Percentiles rank a stretch among this genome's conserved stretches.
Conservation (phyloP, 2,329 filamentous ascomycete species). For the Aspergillus hiratsukae region DNA sequence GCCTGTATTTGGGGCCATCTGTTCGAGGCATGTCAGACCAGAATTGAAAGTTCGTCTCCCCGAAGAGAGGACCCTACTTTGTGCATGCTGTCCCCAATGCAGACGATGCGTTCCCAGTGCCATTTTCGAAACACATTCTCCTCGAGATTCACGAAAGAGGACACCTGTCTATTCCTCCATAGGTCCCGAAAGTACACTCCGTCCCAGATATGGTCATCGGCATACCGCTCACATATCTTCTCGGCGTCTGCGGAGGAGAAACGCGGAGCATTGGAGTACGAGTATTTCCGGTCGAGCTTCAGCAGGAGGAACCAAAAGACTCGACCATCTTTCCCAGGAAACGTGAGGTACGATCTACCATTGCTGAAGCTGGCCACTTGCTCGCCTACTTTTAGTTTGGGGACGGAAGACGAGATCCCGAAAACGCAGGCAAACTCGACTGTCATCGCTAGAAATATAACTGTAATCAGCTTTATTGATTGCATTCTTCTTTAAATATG, state of each 20-base stretch:
- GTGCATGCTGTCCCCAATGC: slow-evolving; percentile 22
- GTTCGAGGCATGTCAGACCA: neutral
- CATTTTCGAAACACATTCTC: slow-evolving; percentile 18
- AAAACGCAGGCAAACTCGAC: slow-evolving; percentile 25
- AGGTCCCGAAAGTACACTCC: slow-evolving; percentile 15
- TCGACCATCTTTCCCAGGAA: slow-evolving; percentile 12
- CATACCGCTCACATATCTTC: neutral
- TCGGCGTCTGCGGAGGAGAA: slow-evolving; percentile 13
- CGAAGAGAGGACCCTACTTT: slow-evolving; percentile 10
- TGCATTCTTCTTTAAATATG: neutral
- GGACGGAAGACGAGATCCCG: slow-evolving; percentile 17
- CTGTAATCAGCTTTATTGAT: neutral
- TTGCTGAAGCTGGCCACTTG: slow-evolving; percentile 6
- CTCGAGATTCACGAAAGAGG: slow-evolving; percentile 14
- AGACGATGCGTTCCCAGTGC: slow-evolving; percentile 15
- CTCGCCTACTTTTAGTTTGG: slow-evolving; percentile 6
- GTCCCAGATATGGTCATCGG: slow-evolving; percentile 1
- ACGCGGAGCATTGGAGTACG: slow-evolving; percentile 12
- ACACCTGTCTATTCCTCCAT: slow-evolving; percentile 10
- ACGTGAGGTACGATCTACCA: slow-evolving; percentile 10
- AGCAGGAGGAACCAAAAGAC: slow-evolving; percentile 22
- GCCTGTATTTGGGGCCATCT: slow-evolving; percentile 31
- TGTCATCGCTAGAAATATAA: neutral
- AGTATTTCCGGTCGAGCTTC: slow-evolving; percentile 16
- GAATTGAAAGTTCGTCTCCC: neutral